These are phyloP conservation scores for Leccinum pellstonianum DNA, from an alignment of 768 basidiomycete genomes.

Conservation along the genomic window DNA sequence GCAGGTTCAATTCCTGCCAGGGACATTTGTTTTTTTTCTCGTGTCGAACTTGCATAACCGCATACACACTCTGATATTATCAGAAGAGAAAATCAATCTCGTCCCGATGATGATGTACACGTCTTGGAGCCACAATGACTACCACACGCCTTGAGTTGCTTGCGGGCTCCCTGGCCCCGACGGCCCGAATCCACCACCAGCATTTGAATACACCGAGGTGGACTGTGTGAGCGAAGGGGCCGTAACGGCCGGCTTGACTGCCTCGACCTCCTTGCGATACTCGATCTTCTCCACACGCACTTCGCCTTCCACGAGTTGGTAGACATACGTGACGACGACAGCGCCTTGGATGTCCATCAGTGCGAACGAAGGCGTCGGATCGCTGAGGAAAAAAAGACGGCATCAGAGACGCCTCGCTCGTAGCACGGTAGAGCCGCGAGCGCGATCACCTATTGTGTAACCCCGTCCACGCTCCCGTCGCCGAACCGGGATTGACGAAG, in stretches of 20 bases:
- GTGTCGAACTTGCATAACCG: too few relatives aligned
- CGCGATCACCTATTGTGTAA: conserved; percentile 13
- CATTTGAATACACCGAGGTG: conserved; percentile 34
- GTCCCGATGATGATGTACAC: not conserved
- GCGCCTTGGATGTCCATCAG: conserved; percentile 97
- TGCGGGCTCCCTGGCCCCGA: conserved; percentile 30
- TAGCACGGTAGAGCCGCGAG: not conserved
- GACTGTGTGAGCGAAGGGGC: conserved; percentile 25
- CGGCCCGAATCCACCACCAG: conserved; percentile 18
- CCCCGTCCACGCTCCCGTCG: conserved; percentile 93
- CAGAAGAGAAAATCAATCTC: not conserved
- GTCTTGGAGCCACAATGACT: not conserved
- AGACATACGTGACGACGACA: conserved; percentile 96
- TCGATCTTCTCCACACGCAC: conserved; percentile 92
- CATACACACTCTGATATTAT: not conserved
- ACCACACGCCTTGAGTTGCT: conserved; percentile 29
- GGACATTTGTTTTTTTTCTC: conserved; percentile 27
- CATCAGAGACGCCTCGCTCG: not conserved
- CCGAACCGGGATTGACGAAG: conserved; percentile 95
- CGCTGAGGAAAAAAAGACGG: conserved; percentile 41
- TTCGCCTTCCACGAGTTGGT: conserved; percentile 91
- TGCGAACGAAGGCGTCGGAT: conserved; percentile 91
- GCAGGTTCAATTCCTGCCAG: conserved; percentile 38
- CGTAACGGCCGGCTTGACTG: conserved; percentile 30
- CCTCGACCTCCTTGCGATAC: conserved; percentile 63